Percentiles rank a stretch among this genome's conserved stretches.
These are phyloP conservation scores for Blepharisma stoltei DNA, from an alignment of 73 alveolate genomes.

Conservation along the genomic window DNA sequence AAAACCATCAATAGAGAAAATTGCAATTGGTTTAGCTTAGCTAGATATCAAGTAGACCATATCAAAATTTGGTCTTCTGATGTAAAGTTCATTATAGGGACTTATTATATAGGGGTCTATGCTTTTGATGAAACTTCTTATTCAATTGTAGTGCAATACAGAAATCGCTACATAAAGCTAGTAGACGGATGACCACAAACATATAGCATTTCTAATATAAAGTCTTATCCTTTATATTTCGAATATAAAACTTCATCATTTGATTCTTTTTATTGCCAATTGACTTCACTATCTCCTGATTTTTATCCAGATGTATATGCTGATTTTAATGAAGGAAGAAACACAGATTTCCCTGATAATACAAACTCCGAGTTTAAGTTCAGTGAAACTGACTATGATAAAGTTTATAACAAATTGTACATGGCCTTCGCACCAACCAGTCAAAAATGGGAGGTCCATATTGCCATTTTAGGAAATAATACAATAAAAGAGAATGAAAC, in stretches of 20 bases:
- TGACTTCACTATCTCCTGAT: too few relatives aligned
- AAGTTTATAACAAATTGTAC: background rate
- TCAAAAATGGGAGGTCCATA: background rate
- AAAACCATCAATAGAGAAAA: background rate
- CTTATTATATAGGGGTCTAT: conserved; percentile 2
- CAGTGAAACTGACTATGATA: background rate
- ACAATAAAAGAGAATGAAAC: background rate
- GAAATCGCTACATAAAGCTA: background rate
- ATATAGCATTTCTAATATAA: background rate
- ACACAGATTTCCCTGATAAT: background rate
- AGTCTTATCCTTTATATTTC: background rate
- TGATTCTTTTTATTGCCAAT: background rate
- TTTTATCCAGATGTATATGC: too few relatives aligned
- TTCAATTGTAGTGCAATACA: conserved; percentile 1
- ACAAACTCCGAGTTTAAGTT: background rate
- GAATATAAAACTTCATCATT: background rate
- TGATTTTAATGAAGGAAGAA: background rate
- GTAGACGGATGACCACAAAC: conserved; percentile 21
- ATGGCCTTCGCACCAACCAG: background rate
- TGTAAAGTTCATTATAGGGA: background rate
- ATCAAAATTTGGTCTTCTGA: background rate
- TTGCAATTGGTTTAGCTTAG: background rate
- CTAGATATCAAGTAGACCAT: background rate
- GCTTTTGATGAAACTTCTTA: conserved; percentile 1
- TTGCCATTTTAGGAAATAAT: background rate